Evolutionary conservation across 1,139 yeast species (phyloP).

Genomic region (Meyerozyma sp.): DNA sequence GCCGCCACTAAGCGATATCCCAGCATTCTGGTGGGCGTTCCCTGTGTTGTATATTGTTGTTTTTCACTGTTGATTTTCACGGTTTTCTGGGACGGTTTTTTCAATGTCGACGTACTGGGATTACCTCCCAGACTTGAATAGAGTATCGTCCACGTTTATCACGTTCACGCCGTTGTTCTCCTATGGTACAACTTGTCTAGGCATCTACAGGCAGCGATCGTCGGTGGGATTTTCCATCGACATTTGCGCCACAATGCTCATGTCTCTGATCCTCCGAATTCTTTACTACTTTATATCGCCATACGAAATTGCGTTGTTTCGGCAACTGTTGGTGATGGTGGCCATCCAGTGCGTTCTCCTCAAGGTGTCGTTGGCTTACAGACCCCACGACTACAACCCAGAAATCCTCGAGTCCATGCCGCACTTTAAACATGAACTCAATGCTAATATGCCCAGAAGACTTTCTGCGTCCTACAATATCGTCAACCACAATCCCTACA

Average conservation of each 20-base stretch:
- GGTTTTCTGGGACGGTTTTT: not conserved
- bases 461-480: not conserved
- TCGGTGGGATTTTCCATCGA: conserved; percentile 82
- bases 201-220: conserved; percentile 58
- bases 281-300: conserved; percentile 76
- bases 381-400: conserved; percentile 43
- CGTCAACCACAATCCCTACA: conserved; percentile 1
- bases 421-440: conserved; percentile 23
- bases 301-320: conserved; percentile 65
- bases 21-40: not conserved
- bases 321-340: conserved; percentile 78
- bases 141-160: conserved; percentile 40
- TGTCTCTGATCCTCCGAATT: conserved; percentile 69
- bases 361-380: conserved; percentile 55
- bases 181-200: conserved; percentile 75
- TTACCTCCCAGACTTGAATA: conserved; percentile 40
- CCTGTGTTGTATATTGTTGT: not conserved
- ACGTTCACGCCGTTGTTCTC: conserved; percentile 79
- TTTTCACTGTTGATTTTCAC: not conserved
- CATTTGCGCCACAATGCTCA: conserved; percentile 85
- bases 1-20: too few relatives aligned
- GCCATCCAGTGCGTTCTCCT: conserved; percentile 63
- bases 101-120: conserved; percentile 25
- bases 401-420: conserved; percentile 33
- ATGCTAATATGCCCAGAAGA: conserved; percentile 14